phyloP scores from a whole-genome alignment of 345 rosid species.

The Passiflora organensis region DNA sequence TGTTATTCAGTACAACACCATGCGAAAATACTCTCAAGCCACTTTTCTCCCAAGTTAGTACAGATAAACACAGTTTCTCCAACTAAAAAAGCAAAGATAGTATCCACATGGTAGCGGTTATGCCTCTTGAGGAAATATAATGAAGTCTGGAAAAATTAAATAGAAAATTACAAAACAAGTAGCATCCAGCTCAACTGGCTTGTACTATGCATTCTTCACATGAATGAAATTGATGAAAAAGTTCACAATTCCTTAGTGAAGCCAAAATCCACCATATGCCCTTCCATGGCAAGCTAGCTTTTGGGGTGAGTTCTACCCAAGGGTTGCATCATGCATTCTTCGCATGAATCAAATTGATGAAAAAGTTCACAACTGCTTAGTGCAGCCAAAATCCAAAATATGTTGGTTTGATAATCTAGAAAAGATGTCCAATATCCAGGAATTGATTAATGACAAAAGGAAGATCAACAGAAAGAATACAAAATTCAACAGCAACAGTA shows the following conservation, averaged over 20 bases:
- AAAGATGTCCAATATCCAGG: background rate
- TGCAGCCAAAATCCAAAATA: background rate
- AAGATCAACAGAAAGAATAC: background rate
- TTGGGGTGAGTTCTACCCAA: background rate
- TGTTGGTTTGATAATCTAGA: background rate
- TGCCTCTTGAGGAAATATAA: too few species aligned
- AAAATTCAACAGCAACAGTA: background rate
- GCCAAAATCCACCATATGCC: background rate
- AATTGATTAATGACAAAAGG: background rate
- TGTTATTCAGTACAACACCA: too few species aligned
- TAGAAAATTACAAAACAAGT: too few species aligned
- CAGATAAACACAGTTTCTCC: too few species aligned
- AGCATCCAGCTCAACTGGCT: too few species aligned
- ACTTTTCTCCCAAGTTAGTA: too few species aligned
- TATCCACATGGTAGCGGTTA: too few species aligned
- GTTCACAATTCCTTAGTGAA: background rate
- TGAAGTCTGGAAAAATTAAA: too few species aligned
- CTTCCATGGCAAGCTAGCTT: background rate
- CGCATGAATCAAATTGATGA: constrained; percentile 1
- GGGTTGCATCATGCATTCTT: background rate
- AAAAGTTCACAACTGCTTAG: background rate
- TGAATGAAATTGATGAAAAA: background rate
- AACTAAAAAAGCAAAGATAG: too few species aligned
- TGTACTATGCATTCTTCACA: too few species aligned
- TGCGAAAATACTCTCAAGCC: too few species aligned